Conservation (phyloP, 1,284 basidiomycete genomes). For the Microbotryum saponariae region DNA sequence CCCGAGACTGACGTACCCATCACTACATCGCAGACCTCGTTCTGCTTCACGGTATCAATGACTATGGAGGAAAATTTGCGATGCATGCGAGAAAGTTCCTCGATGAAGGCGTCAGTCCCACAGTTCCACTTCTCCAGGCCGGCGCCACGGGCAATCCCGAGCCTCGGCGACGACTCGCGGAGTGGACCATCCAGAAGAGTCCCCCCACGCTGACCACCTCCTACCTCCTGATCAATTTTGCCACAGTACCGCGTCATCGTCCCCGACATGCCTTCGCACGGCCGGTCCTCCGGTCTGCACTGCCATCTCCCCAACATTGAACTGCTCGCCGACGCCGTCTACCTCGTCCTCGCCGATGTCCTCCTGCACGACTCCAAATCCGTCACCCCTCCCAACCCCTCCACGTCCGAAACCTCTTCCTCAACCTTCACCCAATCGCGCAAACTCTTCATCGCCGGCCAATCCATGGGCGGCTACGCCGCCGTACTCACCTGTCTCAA, state of each 20-base stretch:
- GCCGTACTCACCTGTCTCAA: constrained; percentile 22
- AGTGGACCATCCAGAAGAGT: too few relatives aligned
- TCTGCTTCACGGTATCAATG: constrained; percentile 30
- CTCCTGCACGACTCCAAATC: constrained; percentile 9
- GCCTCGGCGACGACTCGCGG: too few relatives aligned
- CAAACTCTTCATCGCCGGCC: constrained; percentile 30
- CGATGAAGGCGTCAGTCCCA: constrained; percentile 24
- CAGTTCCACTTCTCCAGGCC: too few relatives aligned
- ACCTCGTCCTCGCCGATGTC: constrained; percentile 31
- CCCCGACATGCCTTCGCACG: constrained; percentile 33
- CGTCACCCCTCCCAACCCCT: not conserved
- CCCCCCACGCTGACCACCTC: not conserved
- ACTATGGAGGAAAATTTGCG: constrained; percentile 32
- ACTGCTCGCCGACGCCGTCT: constrained; percentile 26
- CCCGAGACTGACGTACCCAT: not conserved
- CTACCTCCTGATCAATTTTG: not conserved
- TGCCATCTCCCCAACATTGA: constrained; percentile 23
- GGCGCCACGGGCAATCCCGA: too few relatives aligned
- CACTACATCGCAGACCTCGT: constrained; percentile 6
- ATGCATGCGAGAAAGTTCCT: constrained; percentile 31
- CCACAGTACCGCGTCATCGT: constrained; percentile 29
- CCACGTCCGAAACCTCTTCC: not conserved
- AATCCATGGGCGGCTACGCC: constrained; percentile 27
- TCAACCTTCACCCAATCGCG: constrained; percentile 9
- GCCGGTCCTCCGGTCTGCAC: constrained; percentile 34